phyloP scores from a whole-genome alignment of 1,284 basidiomycete genomes.

The Ganoderma meredithae region DNA sequence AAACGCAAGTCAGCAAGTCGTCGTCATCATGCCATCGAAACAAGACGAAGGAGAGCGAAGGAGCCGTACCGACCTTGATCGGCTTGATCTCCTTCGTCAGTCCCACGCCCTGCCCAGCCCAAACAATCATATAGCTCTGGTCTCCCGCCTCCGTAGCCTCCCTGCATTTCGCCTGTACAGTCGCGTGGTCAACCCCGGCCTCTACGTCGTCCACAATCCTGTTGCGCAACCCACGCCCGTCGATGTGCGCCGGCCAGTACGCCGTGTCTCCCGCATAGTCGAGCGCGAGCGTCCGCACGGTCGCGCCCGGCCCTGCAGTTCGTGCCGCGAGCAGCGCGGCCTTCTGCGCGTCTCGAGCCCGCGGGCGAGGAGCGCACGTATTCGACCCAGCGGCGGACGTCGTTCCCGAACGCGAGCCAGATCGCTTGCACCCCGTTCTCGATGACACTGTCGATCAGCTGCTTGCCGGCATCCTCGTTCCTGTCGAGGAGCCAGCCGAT shows the following conservation, averaged over 20 bases:
- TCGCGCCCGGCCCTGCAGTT: conserved; percentile 43
- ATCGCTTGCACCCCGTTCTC: conserved; percentile 66
- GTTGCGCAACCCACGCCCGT: conserved; percentile 68
- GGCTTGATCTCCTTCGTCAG: conserved; percentile 60
- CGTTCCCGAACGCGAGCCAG: conserved; percentile 76
- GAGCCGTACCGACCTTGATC: conserved; percentile 55
- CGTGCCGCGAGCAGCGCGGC: conserved; percentile 59
- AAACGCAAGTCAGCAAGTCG: conserved; percentile 11
- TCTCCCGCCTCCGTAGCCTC: conserved; percentile 55
- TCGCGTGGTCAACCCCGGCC: conserved; percentile 53
- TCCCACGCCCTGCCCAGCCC: conserved; percentile 77
- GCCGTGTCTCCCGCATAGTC: conserved; percentile 65
- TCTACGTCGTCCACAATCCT: conserved; percentile 66
- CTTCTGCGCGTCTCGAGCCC: conserved; percentile 55
- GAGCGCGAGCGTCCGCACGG: conserved; percentile 72
- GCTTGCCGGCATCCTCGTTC: conserved; percentile 43
- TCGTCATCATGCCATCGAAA: conserved; percentile 11
- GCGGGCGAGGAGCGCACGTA: conserved; percentile 61
- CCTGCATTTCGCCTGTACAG: conserved; percentile 52
- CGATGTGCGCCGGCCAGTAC: conserved; percentile 71
- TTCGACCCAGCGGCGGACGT: conserved; percentile 65
- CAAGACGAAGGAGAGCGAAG: not conserved
- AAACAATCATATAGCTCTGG: conserved; percentile 60
- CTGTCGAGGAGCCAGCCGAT: conserved; percentile 77
- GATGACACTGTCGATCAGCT: conserved; percentile 59